phyloP scores from a whole-genome alignment of 495 filamentous ascomycete species.

The Extremus antarcticus region DNA sequence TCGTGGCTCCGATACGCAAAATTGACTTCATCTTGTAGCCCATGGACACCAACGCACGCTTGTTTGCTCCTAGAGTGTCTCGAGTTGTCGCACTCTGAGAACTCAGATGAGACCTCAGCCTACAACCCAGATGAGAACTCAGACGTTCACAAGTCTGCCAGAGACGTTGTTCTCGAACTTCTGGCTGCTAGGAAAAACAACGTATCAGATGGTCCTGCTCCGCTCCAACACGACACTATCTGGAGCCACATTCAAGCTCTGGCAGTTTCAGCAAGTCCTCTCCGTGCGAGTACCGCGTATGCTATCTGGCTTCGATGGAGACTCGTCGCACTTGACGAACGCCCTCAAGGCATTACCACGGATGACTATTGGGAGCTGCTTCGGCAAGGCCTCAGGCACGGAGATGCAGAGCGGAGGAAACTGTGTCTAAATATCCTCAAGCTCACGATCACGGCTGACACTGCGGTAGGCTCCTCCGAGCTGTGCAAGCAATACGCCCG shows the following conservation, averaged over 20 bases:
- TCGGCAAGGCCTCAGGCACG: slow-evolving; percentile 30
- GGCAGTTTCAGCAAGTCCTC: background rate
- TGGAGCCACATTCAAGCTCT: background rate
- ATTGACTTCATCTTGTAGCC: background rate
- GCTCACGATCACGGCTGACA: slow-evolving; percentile 23
- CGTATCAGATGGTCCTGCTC: too few relatives aligned
- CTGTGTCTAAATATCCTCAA: slow-evolving; percentile 35
- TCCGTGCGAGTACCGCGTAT: background rate
- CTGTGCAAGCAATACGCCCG: slow-evolving; percentile 23
- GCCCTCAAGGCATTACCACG: too few relatives aligned
- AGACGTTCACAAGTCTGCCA: background rate
- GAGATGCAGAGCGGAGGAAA: slow-evolving; percentile 35
- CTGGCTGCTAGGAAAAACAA: background rate
- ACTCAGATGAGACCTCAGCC: too few relatives aligned
- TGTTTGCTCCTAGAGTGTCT: background rate
- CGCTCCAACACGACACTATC: background rate
- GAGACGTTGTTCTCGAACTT: background rate
- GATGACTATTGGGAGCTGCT: slow-evolving; percentile 32
- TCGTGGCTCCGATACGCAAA: background rate
- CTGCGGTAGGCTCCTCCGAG: background rate
- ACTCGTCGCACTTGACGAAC: background rate
- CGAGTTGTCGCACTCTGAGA: background rate
- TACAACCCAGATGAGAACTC: too few relatives aligned
- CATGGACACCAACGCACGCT: background rate
- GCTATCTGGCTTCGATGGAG: slow-evolving; percentile 10